Evolutionary conservation across 441 rosid genomes (phyloP).

Genomic region (Gossypium davidsonii): DNA sequence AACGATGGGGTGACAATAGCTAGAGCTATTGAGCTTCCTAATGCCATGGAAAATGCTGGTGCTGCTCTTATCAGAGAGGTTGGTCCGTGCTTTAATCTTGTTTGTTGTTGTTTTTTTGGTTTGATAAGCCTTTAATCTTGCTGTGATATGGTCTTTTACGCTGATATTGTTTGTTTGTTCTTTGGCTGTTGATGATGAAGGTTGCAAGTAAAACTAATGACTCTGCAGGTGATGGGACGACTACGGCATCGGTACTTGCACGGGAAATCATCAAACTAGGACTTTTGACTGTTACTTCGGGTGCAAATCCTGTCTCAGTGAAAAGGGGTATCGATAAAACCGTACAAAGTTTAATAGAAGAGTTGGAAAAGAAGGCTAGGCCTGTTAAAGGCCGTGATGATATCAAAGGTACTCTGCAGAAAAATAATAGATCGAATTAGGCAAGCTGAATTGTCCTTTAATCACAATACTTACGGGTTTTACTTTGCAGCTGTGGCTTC

Average conservation of each 20-base stretch:
- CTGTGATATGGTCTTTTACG: neutral
- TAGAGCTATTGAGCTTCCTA: conserved; percentile 78
- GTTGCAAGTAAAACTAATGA: conserved; percentile 98
- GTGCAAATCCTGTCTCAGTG: conserved; percentile 87
- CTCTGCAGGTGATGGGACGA: conserved; percentile 98
- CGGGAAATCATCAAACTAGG: conserved; percentile 86
- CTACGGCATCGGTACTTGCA: conserved; percentile 89
- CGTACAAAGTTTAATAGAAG: conserved; percentile 58
- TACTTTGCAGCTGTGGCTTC: conserved; percentile 65
- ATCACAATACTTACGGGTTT: neutral
- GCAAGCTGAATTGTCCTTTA: neutral
- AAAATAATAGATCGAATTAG: neutral
- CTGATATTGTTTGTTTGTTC: neutral
- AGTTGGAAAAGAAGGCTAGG: conserved; percentile 76
- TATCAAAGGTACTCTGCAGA: conserved; percentile 51
- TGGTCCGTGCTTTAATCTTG: conserved; percentile 20
- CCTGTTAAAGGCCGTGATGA: conserved; percentile 87
- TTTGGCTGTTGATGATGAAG: conserved; percentile 29
- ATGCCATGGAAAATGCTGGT: conserved; percentile 96
- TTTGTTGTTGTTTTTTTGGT: neutral
- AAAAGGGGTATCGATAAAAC: conserved; percentile 92
- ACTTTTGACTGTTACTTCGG: conserved; percentile 74
- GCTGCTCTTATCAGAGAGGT: conserved; percentile 96
- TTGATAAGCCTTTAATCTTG: neutral
- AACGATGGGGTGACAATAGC: conserved; percentile 97